Conservation (phyloP, 2,329 filamentous ascomycete genomes). For the Colletotrichum agaves region DNA sequence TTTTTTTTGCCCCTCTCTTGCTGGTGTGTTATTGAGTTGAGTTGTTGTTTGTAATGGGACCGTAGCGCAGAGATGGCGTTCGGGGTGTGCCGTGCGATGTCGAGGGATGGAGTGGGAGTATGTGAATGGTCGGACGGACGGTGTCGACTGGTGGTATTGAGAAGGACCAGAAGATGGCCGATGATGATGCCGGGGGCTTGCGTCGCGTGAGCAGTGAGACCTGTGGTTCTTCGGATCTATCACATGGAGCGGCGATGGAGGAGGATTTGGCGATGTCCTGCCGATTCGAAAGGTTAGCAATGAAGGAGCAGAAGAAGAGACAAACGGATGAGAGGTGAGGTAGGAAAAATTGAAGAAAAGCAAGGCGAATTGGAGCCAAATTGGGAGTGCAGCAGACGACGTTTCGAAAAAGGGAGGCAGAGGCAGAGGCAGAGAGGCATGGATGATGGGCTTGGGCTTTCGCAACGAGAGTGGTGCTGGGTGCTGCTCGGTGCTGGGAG, state of each 20-base stretch:
- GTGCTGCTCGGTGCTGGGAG: not conserved
- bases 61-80: conserved; percentile 33
- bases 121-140: conserved; percentile 28
- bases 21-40: not conserved
- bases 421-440: conserved; percentile 7
- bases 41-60: conserved; percentile 4
- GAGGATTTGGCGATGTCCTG: conserved; percentile 12
- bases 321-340: not conserved
- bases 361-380: conserved; percentile 21
- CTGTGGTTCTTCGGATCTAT: not conserved
- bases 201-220: conserved; percentile 21
- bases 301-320: not conserved
- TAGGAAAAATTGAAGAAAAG: not conserved
- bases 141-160: not conserved
- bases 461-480: conserved; percentile 14
- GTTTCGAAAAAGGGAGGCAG: conserved; percentile 30
- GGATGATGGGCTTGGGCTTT: conserved; percentile 16
- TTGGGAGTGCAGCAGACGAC: conserved; percentile 24
- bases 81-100: conserved; percentile 5
- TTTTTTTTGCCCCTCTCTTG: not conserved
- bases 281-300: not conserved
- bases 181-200: conserved; percentile 23
- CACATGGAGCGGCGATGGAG: conserved; percentile 1
- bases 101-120: conserved; percentile 14
- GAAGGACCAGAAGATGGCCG: conserved; percentile 30